Conservation (phyloP, 305 asterid genomes). For the Withania somnifera region DNA sequence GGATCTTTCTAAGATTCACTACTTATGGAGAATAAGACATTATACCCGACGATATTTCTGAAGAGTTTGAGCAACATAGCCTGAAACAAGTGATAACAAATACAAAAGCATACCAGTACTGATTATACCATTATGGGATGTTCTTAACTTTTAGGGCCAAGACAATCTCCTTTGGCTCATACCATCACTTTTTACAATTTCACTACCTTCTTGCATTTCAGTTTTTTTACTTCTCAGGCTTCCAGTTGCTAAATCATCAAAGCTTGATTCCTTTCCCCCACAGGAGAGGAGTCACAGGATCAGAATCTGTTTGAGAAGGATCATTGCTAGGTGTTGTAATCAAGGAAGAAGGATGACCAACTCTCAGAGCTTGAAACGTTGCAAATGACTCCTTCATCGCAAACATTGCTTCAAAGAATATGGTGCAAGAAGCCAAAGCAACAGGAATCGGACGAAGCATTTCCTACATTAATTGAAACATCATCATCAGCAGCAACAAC, state of each 20-base stretch:
- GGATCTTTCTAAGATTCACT: no score
- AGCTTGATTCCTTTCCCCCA: slow-evolving; percentile 66
- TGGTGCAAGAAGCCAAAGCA: slow-evolving; percentile 94
- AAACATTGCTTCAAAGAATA: slow-evolving; percentile 94
- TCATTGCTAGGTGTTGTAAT: slow-evolving; percentile 7
- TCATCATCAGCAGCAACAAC: no score
- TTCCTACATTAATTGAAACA: slow-evolving; percentile 38
- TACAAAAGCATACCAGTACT: no score
- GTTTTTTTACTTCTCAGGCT: slow-evolving; percentile 30
- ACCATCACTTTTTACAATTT: slow-evolving; percentile 16
- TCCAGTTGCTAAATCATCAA: slow-evolving; percentile 44
- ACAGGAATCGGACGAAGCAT: slow-evolving; percentile 99
- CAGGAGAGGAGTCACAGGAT: slow-evolving; percentile 64
- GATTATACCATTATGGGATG: background rate
- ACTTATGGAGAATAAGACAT: no score
- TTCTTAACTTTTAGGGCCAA: slow-evolving; percentile 65
- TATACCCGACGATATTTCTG: no score
- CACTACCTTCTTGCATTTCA: slow-evolving; percentile 28
- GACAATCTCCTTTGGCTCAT: slow-evolving; percentile 48
- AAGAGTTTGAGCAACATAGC: no score
- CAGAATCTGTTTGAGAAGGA: slow-evolving; percentile 24
- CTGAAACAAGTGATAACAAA: no score
- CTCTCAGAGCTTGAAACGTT: slow-evolving; percentile 76
- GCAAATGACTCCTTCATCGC: slow-evolving; percentile 93
- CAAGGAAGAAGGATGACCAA: slow-evolving; percentile 45